Conservation (phyloP, 768 basidiomycete genomes). For the Pseudohyphozyma bogoriensis region DNA sequence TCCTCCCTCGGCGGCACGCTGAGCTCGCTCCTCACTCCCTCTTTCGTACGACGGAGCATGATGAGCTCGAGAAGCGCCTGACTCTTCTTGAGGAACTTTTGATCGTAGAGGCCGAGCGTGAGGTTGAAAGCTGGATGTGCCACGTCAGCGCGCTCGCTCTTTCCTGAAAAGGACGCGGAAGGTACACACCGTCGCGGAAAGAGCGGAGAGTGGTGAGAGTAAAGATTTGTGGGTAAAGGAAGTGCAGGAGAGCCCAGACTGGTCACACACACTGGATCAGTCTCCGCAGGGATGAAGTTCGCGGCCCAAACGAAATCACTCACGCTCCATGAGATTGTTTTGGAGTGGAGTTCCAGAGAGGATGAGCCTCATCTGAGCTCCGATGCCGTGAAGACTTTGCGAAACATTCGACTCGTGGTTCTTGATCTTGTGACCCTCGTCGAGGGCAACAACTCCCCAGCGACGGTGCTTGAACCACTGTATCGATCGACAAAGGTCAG, state of each 20-base stretch:
- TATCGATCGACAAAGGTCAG: no score
- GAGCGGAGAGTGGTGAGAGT: slow-evolving; percentile 44
- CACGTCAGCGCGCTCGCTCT: background rate
- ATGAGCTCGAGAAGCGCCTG: slow-evolving; percentile 46
- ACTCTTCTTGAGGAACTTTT: slow-evolving; percentile 46
- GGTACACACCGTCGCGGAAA: slow-evolving; percentile 43
- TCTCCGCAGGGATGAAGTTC: no score
- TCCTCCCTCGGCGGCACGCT: slow-evolving; percentile 53
- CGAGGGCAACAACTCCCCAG: slow-evolving; percentile 52
- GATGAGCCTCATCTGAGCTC: slow-evolving; percentile 53
- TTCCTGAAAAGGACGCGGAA: no score
- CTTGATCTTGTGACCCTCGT: slow-evolving; percentile 65
- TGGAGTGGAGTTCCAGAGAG: slow-evolving; percentile 67
- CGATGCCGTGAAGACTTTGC: slow-evolving; percentile 49
- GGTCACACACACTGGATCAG: no score
- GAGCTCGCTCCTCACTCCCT: slow-evolving; percentile 41
- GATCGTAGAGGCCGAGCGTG: slow-evolving; percentile 46
- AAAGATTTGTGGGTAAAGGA: slow-evolving; percentile 50
- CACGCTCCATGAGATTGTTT: slow-evolving; percentile 53
- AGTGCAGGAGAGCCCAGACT: slow-evolving; percentile 21
- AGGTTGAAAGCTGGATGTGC: slow-evolving; percentile 44
- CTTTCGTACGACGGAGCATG: slow-evolving; percentile 57
- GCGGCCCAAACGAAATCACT: slow-evolving; percentile 32
- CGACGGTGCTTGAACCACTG: slow-evolving; percentile 53
- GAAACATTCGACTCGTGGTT: slow-evolving; percentile 52